Evolutionary conservation across 305 asterid species (phyloP).

Genomic region (Stenogyne calaminthoides): DNA sequence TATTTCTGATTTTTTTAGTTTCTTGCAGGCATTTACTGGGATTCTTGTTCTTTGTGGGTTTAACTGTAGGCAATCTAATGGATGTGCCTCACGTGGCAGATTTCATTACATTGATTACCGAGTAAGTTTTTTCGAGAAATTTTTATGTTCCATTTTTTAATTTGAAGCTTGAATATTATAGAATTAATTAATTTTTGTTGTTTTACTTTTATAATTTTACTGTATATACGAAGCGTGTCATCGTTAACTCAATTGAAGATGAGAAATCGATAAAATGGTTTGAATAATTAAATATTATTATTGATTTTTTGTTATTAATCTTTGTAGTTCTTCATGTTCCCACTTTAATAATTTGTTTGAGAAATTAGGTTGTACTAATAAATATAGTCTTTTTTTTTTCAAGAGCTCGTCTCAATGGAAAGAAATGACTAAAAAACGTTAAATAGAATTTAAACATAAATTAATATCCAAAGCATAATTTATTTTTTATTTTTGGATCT

Average conservation of each 20-base stretch:
- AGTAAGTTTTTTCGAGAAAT: constrained; percentile 44
- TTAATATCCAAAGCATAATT: no score
- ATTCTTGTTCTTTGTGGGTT: constrained; percentile 63
- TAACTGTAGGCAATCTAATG: constrained; percentile 61
- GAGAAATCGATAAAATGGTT: no score
- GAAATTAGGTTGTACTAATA: neutral
- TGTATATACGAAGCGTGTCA: no score
- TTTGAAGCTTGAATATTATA: neutral
- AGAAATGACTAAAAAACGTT: no score
- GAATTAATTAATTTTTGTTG: neutral
- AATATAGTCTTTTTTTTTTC: neutral
- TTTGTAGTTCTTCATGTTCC: neutral
- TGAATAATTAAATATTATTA: no score
- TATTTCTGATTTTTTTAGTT: neutral
- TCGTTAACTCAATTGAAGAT: no score
- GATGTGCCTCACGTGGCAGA: constrained; percentile 73
- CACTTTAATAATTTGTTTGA: neutral
- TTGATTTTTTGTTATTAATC: no score
- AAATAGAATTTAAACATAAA: no score
- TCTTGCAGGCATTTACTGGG: constrained; percentile 88
- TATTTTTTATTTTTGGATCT: no score
- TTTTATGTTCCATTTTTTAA: neutral
- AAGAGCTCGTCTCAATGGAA: no score
- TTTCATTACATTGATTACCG: constrained; percentile 67
- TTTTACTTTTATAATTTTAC: no score